These are phyloP conservation scores for Melampsora americana DNA, from an alignment of 1,284 basidiomycete genomes.

Conservation along the genomic window DNA sequence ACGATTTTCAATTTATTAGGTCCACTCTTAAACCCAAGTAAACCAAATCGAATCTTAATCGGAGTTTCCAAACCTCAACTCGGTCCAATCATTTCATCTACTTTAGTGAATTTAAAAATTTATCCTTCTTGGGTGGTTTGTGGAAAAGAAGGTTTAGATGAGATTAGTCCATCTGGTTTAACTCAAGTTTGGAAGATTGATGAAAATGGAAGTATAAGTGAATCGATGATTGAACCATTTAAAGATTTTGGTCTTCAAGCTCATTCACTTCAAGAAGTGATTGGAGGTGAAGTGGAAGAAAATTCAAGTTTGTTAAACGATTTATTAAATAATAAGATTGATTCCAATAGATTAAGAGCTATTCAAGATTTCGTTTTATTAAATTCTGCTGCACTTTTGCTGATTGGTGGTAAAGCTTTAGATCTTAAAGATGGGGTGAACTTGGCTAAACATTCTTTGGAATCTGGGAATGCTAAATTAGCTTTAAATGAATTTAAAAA, in stretches of 20 bases:
- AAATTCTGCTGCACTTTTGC: conserved; percentile 76
- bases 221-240: background rate
- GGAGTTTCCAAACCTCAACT: conserved; percentile 82
- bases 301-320: conserved; percentile 68
- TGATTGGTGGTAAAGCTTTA: conserved; percentile 69
- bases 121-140: conserved; percentile 86
- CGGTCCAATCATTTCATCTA: conserved; percentile 75
- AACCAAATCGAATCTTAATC: conserved; percentile 78
- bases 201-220: background rate
- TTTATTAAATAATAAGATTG: conserved; percentile 59
- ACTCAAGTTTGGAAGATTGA: conserved; percentile 65
- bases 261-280: conserved; percentile 25
- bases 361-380: conserved; percentile 78
- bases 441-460: conserved; percentile 70
- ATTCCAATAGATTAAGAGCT: conserved; percentile 54
- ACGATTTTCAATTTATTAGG: conserved; percentile 97
- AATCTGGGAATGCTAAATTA: conserved; percentile 69
- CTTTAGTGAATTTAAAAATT: conserved; percentile 66
- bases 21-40: conserved; percentile 87
- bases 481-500: conserved; percentile 63
- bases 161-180: conserved; percentile 88
- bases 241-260: conserved; percentile 19
- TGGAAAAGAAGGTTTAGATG: conserved; percentile 85
- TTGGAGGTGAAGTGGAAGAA: conserved; percentile 60
- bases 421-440: conserved; percentile 70